Base-by-base conservation (phyloP, 1,284 basidiomycete species). In the Malassezia globosa region DNA sequence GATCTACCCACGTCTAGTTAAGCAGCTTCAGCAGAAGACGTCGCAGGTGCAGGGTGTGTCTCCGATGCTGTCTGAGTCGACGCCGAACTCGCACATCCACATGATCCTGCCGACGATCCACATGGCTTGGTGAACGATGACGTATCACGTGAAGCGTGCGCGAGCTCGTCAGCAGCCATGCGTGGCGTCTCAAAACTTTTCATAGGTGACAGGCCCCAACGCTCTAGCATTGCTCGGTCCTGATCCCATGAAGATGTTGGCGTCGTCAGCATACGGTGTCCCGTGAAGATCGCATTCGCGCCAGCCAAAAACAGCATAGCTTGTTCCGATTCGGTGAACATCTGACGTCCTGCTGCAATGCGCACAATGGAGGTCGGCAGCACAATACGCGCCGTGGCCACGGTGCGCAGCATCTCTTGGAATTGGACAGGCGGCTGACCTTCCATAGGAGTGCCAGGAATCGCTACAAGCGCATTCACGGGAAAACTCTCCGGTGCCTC, bases 241-340 rank as follows among this genome's bases (percentile, higher is more conserved):
- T 89, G 66, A 51, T 74, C 73, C 74, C 74, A 75, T 24, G 70
- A 70, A 10, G 63, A 70, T 0, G 74, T 75, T 84, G 92, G 90
- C 11, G 92, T 96, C 5, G 92, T 97, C 57, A 97, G 73, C 92
- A 96, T 96, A 65, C 83, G 79, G 70, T 96, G 88, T 35, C 92
- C 92, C 16, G 92, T 97, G 72, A 97, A 97, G 58, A 96, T 84
- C 33, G 92, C 92, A 69, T 97, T 97, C 39, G 92, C 92, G 40
- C 92, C 92, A 5, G 92, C 89, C 82, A 96, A 84, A 76, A 96
- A 97, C 66, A 87, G 88, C 85, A 97, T 90, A 11, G 84, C 87
- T 69, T 96, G 92, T 73, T 96, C 86, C 6, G 85, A 79, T 75
- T 97, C 92, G 56, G 78, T 79, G 66, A 95, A 81, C 3, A 82